These are phyloP conservation scores for Aureobasidium namibiae DNA, from an alignment of 2,329 filamentous ascomycete genomes.

Conservation along the genomic window DNA sequence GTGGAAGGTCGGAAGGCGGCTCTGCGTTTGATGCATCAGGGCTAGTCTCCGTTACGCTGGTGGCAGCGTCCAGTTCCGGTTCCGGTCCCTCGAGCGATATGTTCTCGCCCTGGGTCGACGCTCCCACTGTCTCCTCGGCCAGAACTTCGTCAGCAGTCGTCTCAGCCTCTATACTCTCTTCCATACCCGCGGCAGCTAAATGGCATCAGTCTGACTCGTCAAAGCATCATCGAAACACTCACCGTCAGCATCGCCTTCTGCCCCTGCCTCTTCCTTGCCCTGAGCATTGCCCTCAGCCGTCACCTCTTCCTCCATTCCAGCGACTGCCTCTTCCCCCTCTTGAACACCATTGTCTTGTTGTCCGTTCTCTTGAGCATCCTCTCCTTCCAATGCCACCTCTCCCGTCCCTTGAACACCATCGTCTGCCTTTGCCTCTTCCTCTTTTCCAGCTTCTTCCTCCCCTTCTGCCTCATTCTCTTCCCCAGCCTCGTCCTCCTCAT, in stretches of 20 bases:
- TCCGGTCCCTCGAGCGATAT: background rate
- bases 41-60: background rate
- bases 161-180: background rate
- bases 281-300: too few species aligned
- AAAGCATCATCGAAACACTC: background rate
- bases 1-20: background rate
- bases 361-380: too few species aligned
- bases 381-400: too few species aligned
- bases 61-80: background rate
- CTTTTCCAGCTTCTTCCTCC: background rate
- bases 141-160: background rate
- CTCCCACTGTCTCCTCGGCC: background rate
- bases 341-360: too few species aligned
- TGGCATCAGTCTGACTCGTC: background rate
- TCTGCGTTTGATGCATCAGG: background rate
- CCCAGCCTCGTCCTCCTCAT: conserved; percentile 6
- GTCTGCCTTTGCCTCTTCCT: too few species aligned
- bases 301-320: too few species aligned
- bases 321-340: too few species aligned
- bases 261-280: background rate
- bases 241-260: background rate
- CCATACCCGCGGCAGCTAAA: background rate
- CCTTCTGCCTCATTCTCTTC: background rate
- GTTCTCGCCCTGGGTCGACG: background rate
- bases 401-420: too few species aligned